Conservation (phyloP, 768 basidiomycete genomes). For the Termitomyces heimii region DNA sequence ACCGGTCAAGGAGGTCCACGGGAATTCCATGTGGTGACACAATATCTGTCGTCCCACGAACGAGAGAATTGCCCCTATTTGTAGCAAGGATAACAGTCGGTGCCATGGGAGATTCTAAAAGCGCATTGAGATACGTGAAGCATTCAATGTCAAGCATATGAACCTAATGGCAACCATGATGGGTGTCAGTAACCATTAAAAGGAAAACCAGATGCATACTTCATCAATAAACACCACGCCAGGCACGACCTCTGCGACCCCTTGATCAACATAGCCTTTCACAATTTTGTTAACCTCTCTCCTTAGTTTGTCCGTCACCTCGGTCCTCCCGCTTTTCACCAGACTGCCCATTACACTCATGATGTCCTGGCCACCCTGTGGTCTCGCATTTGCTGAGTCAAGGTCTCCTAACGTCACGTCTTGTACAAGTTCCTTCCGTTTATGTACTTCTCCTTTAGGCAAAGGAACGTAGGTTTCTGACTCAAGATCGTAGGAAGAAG, state of each 20-base stretch:
- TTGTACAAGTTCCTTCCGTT: constrained; percentile 19
- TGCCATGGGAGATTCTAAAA: constrained; percentile 94
- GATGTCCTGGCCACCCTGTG: constrained; percentile 96
- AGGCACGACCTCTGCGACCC: constrained; percentile 95
- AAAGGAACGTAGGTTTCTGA: constrained; percentile 98
- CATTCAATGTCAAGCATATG: constrained; percentile 99
- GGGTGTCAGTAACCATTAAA: neutral
- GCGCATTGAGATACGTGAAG: constrained; percentile 95
- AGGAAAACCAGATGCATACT: constrained; percentile 38
- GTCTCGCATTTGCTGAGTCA: constrained; percentile 94
- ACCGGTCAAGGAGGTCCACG: constrained; percentile 90
- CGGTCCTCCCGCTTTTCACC: constrained; percentile 89
- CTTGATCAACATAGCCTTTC: constrained; percentile 95
- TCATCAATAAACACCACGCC: constrained; percentile 99
- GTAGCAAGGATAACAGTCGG: constrained; percentile 97
- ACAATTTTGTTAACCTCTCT: constrained; percentile 97
- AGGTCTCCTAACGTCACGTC: constrained; percentile 68
- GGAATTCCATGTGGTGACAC: constrained; percentile 91
- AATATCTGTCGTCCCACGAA: constrained; percentile 91
- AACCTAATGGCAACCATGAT: constrained; percentile 51
- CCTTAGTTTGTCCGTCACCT: constrained; percentile 94
- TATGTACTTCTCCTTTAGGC: constrained; percentile 37
- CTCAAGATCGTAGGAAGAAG: constrained; percentile 95
- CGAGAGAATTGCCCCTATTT: constrained; percentile 88
- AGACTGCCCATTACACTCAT: constrained; percentile 96